Evolutionary conservation across 1,284 basidiomycete species (phyloP), one percentile per base, ranked within the genome.

Genomic region (Trichosporon coremiiforme): DNA sequence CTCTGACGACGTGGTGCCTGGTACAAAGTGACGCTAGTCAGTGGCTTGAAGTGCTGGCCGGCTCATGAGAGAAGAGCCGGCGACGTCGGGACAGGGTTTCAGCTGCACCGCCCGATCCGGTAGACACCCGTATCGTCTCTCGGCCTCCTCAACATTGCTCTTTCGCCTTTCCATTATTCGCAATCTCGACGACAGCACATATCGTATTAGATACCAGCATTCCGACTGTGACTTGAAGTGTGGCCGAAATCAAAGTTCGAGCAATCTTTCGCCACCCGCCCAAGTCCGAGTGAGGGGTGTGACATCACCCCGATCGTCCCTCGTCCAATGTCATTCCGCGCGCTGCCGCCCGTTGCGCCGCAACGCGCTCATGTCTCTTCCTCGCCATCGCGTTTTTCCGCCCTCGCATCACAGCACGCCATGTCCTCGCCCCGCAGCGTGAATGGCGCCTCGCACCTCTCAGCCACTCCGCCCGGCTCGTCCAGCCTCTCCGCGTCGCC

Each of bases 361-460:
- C 17, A 29, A 17, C 57, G 29, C n/a, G 57, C 29, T 10, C 64
- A n/a, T 13, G 35, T 65, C 22, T 47, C 38, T 15, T 17, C 38
- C 22, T 29, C 45, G 41, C 25, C 64, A 29, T 41, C 64, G 4
- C 8, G 22, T 38, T 63, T 17, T 25, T 8, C 22, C 36, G 17
- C 41, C 13, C 15, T 15, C 17, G 15, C 64, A 10, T 50, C 22
- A 4, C n/a, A 12, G 22, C 41, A 15, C 41, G 38, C 64, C 25
- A 65, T 65, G 64, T 65, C 64, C 25, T 65, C 31, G 22, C 53
- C 53, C 10, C 53, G 36, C 36, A 57, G 53, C 53, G 10, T 29
- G 53, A 25, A 57, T 20, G 22, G 53, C 29, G 53, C 25, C 36
- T 53, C 53, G 17, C 25, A 31, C 17, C 36, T 62, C 31, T 50